A percentile compares a stretch with the other conserved stretches of the same genome.
Conservation (phyloP, 805 yeast species). For the Ogataea degrootiae region DNA sequence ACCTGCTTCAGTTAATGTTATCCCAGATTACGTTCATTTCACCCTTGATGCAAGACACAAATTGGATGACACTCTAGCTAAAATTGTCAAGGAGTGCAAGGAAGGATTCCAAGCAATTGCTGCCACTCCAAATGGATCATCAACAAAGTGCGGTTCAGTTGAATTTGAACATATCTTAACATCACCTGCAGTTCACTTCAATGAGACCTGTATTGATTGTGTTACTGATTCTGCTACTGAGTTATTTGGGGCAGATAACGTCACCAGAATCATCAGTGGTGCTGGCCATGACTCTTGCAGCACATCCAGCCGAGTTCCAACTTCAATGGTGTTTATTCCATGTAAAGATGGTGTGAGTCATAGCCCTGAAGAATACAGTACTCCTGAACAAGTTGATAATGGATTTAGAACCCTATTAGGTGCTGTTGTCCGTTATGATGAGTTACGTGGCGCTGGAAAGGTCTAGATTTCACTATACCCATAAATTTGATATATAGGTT, state of each 20-base stretch:
- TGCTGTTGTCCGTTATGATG: conserved; percentile 33
- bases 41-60: conserved; percentile 59
- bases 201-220: conserved; percentile 45
- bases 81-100: conserved; percentile 36
- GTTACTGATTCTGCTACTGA: conserved; percentile 49
- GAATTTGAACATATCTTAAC: conserved; percentile 40
- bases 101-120: conserved; percentile 34
- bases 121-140: conserved; percentile 28
- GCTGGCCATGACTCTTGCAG: conserved; percentile 74
- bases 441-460: conserved; percentile 4
- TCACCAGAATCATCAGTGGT: conserved; percentile 52
- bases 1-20: conserved; percentile 64
- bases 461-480: too few species aligned
- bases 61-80: conserved; percentile 36
- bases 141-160: conserved; percentile 31
- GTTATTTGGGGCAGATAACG: conserved; percentile 40
- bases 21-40: conserved; percentile 57
- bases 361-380: conserved; percentile 60
- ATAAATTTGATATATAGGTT: too few species aligned
- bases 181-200: conserved; percentile 55
- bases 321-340: conserved; percentile 73
- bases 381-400: conserved; percentile 58
- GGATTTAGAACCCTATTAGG: conserved; percentile 56
- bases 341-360: conserved; percentile 63
- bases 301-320: conserved; percentile 52